Evolutionary conservation across 1,284 basidiomycete genomes (phyloP), one percentile per base, ranked within the genome.

Genomic region (Ceratobasidium sp.): DNA sequence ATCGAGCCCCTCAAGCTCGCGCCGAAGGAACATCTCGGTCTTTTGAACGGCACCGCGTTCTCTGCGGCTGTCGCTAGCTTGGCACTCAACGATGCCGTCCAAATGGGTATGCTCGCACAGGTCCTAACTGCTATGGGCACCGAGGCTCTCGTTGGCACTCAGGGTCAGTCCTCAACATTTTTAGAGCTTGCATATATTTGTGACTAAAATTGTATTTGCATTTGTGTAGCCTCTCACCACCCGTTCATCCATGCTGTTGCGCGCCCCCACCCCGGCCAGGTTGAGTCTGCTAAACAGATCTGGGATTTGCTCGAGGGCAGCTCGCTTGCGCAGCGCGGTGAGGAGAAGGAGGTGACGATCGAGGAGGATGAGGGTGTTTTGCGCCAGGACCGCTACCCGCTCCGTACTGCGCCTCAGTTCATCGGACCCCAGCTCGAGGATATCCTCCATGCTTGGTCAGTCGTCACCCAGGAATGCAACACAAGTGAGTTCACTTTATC

Each of bases 361-460:
- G 86, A 91, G 69, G 87, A 93, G 41, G 94, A 96, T 75, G 87
- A 88, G 64, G 93, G 90, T 27, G 83, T 88, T 73, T 84, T 91
- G 36, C 85, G 90, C 29, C 93, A 95, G 83, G 93, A 95, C 77
- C 88, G 93, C 7, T 96, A 95, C 82, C 89, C 93, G 17, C 85
- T 95, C 29, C 87, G 93, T 44, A 93, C 92, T 0, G 86, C 91
- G 0, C 93, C 94, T 8, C 94, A 95, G 81, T 96, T 94, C 86
- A 84, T 96, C 62, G 95, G 95, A 7, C 95, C 95, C 2, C 92
- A 94, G 79, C 85, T 96, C 60, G 93, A 96, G 81, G 93, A 95
- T 78, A 87, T 96, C 63, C 84, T 94, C 19, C 84, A 86, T 36
- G 88, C 93, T 0, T 85, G 90, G 60, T 83, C 86, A 6, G 86